Conservation (phyloP, 768 basidiomycete species). For the Rhodosporidiobolus sp. region DNA sequence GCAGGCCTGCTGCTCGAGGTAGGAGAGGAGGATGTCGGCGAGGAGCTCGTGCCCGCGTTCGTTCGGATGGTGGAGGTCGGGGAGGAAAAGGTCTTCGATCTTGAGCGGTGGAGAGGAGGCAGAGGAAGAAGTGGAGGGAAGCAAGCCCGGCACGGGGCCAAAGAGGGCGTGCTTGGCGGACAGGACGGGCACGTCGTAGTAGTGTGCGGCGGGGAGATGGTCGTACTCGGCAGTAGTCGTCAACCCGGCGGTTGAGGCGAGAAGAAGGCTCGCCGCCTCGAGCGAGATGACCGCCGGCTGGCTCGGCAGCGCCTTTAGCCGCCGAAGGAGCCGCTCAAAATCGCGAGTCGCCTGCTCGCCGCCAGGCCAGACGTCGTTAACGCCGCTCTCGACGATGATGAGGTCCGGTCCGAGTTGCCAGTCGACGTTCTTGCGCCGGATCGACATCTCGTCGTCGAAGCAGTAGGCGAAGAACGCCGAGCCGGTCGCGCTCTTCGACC, state of each 20-base stretch:
- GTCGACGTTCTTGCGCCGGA: conserved; percentile 73
- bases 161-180: conserved; percentile 35
- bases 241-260: conserved; percentile 81
- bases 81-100: conserved; percentile 74
- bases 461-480: conserved; percentile 93
- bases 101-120: conserved; percentile 57
- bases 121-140: conserved; percentile 48
- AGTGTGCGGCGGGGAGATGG: conserved; percentile 85
- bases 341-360: conserved; percentile 60
- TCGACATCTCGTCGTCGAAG: conserved; percentile 81
- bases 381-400: conserved; percentile 86
- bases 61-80: conserved; percentile 64
- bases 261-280: conserved; percentile 78
- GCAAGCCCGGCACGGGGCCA: conserved; percentile 20
- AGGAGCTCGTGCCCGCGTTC: conserved; percentile 73
- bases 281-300: conserved; percentile 72
- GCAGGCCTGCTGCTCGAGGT: conserved; percentile 83
- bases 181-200: conserved; percentile 94
- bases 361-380: conserved; percentile 70
- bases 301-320: conserved; percentile 73
- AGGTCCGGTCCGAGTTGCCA: conserved; percentile 89
- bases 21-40: conserved; percentile 78
- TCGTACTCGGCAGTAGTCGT: conserved; percentile 79
- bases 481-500: conserved; percentile 82
- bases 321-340: conserved; percentile 19